Conservation (phyloP, 805 yeast species). For the Maudiozyma serrabonitensis region DNA sequence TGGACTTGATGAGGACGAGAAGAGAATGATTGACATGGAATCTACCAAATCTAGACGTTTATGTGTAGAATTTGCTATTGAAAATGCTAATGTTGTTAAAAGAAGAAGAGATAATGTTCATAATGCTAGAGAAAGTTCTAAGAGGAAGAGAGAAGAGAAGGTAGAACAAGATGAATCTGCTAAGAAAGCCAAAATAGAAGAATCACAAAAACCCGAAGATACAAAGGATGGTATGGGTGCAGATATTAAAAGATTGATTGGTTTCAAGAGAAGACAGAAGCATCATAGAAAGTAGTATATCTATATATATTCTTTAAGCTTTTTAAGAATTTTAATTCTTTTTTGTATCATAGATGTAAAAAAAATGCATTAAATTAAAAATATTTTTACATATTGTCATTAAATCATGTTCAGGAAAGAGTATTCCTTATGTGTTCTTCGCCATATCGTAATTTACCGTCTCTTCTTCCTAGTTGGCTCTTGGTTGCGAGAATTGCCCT, state of each 20-base stretch:
- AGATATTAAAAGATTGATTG: conserved; percentile 54
- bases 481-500: conserved; percentile 9
- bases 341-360: background rate
- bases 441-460: conserved; percentile 8
- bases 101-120: conserved; percentile 68
- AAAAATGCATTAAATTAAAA: background rate
- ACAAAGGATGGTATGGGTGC: conserved; percentile 36
- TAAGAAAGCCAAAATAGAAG: conserved; percentile 15
- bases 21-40: conserved; percentile 44
- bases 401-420: background rate
- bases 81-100: conserved; percentile 86
- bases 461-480: conserved; percentile 26
- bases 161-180: conserved; percentile 10
- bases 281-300: conserved; percentile 32
- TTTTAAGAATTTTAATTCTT: background rate
- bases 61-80: conserved; percentile 92
- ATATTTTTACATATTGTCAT: background rate
- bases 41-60: conserved; percentile 58
- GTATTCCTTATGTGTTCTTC: too few species aligned
- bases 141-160: conserved; percentile 22
- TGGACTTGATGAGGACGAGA: conserved; percentile 64
- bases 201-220: conserved; percentile 11
- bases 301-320: background rate
- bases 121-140: conserved; percentile 31
- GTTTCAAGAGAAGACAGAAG: conserved; percentile 57